These are phyloP conservation scores for Penicillium waksmanii DNA, from an alignment of 495 filamentous ascomycete species.

Conservation along the genomic window DNA sequence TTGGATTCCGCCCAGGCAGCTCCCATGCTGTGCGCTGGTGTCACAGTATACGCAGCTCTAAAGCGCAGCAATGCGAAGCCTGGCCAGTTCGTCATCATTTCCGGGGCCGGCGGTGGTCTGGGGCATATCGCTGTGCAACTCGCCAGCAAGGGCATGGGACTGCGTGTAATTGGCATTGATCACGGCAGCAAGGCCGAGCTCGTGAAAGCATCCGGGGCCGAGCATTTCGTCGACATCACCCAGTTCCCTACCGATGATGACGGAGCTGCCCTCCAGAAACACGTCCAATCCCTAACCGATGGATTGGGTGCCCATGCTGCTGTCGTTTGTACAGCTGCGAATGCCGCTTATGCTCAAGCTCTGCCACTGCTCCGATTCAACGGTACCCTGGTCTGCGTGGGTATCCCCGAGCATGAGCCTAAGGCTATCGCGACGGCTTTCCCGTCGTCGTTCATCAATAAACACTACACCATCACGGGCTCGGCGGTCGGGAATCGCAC, in stretches of 20 bases:
- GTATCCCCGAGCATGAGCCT: conserved; percentile 65
- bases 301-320: conserved; percentile 67
- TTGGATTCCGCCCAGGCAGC: conserved; percentile 62
- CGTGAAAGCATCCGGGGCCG: conserved; percentile 64
- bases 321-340: conserved; percentile 65
- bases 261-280: conserved; percentile 50
- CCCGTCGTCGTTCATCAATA: conserved; percentile 53
- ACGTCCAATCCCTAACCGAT: conserved; percentile 61
- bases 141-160: conserved; percentile 62
- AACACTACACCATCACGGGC: conserved; percentile 60
- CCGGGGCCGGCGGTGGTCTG: conserved; percentile 69
- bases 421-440: conserved; percentile 60
- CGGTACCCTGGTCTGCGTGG: conserved; percentile 68
- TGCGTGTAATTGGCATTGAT: conserved; percentile 73
- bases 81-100: conserved; percentile 68
- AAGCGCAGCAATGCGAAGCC: conserved; percentile 60
- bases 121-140: conserved; percentile 71
- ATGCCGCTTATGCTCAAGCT: conserved; percentile 65
- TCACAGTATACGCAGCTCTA: conserved; percentile 61
- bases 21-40: conserved; percentile 65
- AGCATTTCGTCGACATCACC: conserved; percentile 70
- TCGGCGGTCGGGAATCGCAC: conserved; percentile 65
- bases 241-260: conserved; percentile 54
- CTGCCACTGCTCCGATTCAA: conserved; percentile 63
- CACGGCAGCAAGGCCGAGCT: conserved; percentile 62